Evolutionary conservation across 805 yeast genomes (phyloP), one percentile per base, ranked within the genome.

Genomic region (Metschnikowia cerradonensis): DNA sequence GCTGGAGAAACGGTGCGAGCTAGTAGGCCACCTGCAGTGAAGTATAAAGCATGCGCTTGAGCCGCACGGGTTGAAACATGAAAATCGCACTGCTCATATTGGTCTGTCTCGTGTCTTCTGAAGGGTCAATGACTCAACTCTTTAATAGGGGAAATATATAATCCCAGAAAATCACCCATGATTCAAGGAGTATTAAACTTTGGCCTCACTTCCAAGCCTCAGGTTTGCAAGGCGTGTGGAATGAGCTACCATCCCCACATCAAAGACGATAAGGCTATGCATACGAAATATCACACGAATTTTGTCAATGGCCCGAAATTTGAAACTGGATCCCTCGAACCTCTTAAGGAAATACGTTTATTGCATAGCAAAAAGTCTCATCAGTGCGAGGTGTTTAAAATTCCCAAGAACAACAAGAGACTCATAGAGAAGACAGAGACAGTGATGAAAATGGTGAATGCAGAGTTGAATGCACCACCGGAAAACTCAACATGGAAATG

Each of bases 401-500:
- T 71, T 4, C 66, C 65, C 43, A 65, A 61, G 41, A 52, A 55
- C 7, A 53, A 52, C 15, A 52, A 53, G 14, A 49, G 52, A 22
- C 68, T 68, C 51, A 56, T 67, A n/a, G 51, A 53, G 17, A 64
- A 63, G 41, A 64, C 62, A 3, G 65, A 62, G 34, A 54, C 58
- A 39, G 60, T 83, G 3, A 62, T 86, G 51, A 66, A 69, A 0
- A 66, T 83, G 61, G 87, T 80, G 6, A 85, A 86, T 60, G 70
- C 67, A 6, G 86, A 81, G 54, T 66, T 86, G 44, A 79, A 76
- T 63, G 90, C 91, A 0, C 85, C 73, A 0, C 45, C 41, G 11
- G 76, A 65, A 15, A 64, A 70, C 13, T 52, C 57, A 5, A 53
- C 53, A n/a, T 73, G 78, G 78, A 60, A 59, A 50, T 34, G 39